Conservation (phyloP, 2,329 filamentous ascomycete genomes). For the Beauveria caledonica region DNA sequence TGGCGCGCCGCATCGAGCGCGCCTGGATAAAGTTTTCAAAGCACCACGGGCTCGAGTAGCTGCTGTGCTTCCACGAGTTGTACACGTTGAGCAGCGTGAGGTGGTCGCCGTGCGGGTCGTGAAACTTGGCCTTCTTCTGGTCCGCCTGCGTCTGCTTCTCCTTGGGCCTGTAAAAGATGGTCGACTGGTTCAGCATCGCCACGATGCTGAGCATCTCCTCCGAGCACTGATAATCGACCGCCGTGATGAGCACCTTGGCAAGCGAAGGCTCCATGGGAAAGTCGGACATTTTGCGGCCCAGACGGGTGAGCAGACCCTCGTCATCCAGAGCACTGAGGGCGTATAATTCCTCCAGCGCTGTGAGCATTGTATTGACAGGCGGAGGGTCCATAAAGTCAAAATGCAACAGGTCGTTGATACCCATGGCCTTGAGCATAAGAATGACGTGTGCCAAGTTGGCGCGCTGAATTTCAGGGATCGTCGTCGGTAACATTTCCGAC, state of each 20-base stretch:
- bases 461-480: constrained; percentile 91
- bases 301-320: constrained; percentile 83
- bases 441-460: constrained; percentile 91
- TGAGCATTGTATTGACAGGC: constrained; percentile 95
- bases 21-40: constrained; percentile 97
- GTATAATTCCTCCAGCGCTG: constrained; percentile 90
- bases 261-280: constrained; percentile 96
- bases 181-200: constrained; percentile 81
- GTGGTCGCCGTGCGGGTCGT: constrained; percentile 90
- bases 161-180: constrained; percentile 89
- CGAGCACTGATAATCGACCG: constrained; percentile 79
- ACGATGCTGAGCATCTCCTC: constrained; percentile 94
- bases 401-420: constrained; percentile 92
- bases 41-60: constrained; percentile 83
- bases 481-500: constrained; percentile 92
- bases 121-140: constrained; percentile 95
- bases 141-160: constrained; percentile 96
- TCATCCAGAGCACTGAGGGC: constrained; percentile 87
- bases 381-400: constrained; percentile 99
- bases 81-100: constrained; percentile 94
- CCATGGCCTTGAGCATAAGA: constrained; percentile 97
- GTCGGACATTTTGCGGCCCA: constrained; percentile 95
- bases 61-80: constrained; percentile 87
- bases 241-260: constrained; percentile 82
- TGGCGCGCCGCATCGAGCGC: constrained; percentile 76